A percentile compares a stretch with the other conserved stretches of the same genome.
Evolutionary conservation across 495 filamentous ascomycete species (phyloP).

Genomic region (Penicillium waksmanii): DNA sequence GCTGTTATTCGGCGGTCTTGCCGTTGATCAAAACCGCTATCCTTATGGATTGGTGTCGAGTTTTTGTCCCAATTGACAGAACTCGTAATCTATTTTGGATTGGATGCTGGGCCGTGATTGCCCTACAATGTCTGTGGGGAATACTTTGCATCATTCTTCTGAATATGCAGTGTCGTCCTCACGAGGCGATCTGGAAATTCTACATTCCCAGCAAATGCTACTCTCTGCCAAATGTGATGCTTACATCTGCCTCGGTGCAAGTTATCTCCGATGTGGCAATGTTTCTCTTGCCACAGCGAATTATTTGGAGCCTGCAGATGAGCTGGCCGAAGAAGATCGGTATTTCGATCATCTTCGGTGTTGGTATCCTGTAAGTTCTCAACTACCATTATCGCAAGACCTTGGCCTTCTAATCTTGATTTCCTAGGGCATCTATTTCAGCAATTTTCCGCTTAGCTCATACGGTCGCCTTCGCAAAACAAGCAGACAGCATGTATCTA

Average conservation of each 20-base stretch:
- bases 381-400: neutral
- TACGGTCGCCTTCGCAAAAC: slow-evolving; percentile 19
- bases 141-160: slow-evolving; percentile 20
- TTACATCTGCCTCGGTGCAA: slow-evolving; percentile 39
- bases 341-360: slow-evolving; percentile 45
- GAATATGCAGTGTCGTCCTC: slow-evolving; percentile 25
- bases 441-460: slow-evolving; percentile 24
- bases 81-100: slow-evolving; percentile 25
- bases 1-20: slow-evolving; percentile 25
- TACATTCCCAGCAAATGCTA: slow-evolving; percentile 30
- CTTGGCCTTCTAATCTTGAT: neutral
- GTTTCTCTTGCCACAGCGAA: slow-evolving; percentile 40
- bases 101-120: slow-evolving; percentile 20
- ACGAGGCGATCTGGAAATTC: slow-evolving; percentile 27
- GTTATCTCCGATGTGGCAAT: slow-evolving; percentile 43
- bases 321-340: slow-evolving; percentile 42
- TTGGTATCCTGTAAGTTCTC: slow-evolving; percentile 41
- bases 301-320: slow-evolving; percentile 44
- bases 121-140: slow-evolving; percentile 25
- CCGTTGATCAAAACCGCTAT: slow-evolving; percentile 29
- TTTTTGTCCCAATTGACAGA: slow-evolving; percentile 25
- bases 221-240: slow-evolving; percentile 22
- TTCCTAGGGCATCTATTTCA: slow-evolving; percentile 17
- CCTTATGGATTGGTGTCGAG: slow-evolving; percentile 26
- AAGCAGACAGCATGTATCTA: slow-evolving; percentile 23